Evolutionary conservation across 306 rosid species (phyloP), one percentile per base, ranked within the genome.

Genomic region (Fragaria nilgerrensis): DNA sequence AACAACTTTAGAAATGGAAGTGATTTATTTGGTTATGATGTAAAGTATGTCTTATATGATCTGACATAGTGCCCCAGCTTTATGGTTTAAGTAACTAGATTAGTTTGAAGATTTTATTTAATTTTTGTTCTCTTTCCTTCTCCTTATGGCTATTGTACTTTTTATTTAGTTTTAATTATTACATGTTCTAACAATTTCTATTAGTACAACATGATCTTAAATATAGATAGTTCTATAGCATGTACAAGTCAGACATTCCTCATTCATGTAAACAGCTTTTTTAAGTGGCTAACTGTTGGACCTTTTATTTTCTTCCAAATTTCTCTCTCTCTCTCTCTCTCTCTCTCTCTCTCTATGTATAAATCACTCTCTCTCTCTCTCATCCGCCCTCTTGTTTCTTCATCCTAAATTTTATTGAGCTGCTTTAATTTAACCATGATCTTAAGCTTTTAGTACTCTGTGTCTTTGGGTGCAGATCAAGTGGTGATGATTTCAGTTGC

Each of bases 401-500:
- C 17, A 3, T 23, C 50, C 9, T 62, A 14, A 22, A 64, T 27
- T 29, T 72, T 44, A 19, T 64, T 71, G 53, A 61, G 25, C n/a
- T 45, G 12, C 61, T 64, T 37, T 70, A 72, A 36, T 32, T 59
- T 73, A 68, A 65, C 56, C 63, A 50, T 9, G 2, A 32, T 48
- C 61, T 43, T 37, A 36, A 5, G n/a, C 67, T 55, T 66, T 47
- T 14, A 15, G 13, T 80, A 79, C 78, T 59, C 43, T n/a, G 73
- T 77, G 7, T 36, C 59, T 68, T 48, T 55, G 77, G 58, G 70
- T 89, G 97, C 98, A 92, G 97, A 86, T 80, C 77, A 92, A 87
- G 98, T 86, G 85, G 88, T 85, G 91, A 87, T 92, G 92, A 89
- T 95, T 84, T 92, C 97, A 36, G 96, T 95, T 82, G 89, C 96